Percentiles rank a stretch among this genome's conserved stretches.
Conservation (phyloP, 2,329 filamentous ascomycete species). For the Aspergillus chevalieri region DNA sequence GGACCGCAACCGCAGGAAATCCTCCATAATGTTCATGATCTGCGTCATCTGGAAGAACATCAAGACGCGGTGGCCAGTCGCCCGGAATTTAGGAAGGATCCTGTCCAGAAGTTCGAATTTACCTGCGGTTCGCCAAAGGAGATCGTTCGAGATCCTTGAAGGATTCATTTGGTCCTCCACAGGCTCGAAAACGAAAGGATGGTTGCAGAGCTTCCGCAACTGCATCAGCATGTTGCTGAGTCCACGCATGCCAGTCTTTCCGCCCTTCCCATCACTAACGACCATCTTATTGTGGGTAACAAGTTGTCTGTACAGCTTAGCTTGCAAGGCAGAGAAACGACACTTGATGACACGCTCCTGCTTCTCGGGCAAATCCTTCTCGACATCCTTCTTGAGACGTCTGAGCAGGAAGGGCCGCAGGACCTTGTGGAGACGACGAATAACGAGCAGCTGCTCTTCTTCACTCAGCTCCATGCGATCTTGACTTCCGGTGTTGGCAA, state of each 20-base stretch:
- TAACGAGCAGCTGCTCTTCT: constrained; percentile 98
- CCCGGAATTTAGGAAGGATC: constrained; percentile 86
- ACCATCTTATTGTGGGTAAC: constrained; percentile 90
- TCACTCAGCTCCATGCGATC: constrained; percentile 98
- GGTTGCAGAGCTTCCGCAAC: constrained; percentile 95
- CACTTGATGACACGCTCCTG: constrained; percentile 99
- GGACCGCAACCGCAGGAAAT: constrained; percentile 79
- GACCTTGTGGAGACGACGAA: constrained; percentile 96
- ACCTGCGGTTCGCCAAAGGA: constrained; percentile 89
- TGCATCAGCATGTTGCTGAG: constrained; percentile 99
- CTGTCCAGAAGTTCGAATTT: constrained; percentile 96
- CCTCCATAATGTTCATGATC: constrained; percentile 99
- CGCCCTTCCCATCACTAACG: constrained; percentile 90
- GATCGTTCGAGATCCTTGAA: constrained; percentile 76
- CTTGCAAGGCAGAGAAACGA: constrained; percentile 90
- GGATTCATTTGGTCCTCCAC: constrained; percentile 99
- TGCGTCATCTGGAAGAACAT: constrained; percentile 99
- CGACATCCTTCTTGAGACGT: constrained; percentile 98
- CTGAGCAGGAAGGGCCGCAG: constrained; percentile 92
- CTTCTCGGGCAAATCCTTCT: constrained; percentile 98
- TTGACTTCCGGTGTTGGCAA: constrained; percentile 94
- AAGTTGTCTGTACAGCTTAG: constrained; percentile 95
- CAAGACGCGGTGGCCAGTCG: constrained; percentile 84
- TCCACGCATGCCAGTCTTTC: constrained; percentile 88
- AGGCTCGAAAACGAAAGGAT: constrained; percentile 96